A percentile compares a stretch with the other conserved stretches of the same genome.
phyloP scores from a whole-genome alignment of 2,329 filamentous ascomycete species.

The Colletotrichum sp. region DNA sequence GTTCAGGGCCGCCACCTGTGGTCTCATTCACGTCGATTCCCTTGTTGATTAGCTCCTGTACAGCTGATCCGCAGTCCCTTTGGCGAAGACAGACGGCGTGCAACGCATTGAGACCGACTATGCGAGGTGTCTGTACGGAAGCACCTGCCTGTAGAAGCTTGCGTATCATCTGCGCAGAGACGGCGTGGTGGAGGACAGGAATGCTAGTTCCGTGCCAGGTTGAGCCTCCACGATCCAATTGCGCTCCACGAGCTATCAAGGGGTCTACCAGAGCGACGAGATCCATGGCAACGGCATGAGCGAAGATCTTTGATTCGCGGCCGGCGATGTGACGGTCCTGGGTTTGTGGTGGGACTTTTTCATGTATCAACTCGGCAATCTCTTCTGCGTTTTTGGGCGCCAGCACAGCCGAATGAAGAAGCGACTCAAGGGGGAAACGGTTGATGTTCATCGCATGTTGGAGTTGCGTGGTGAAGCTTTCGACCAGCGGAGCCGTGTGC shows the following conservation, averaged over 20 bases:
- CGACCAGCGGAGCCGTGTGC: background rate
- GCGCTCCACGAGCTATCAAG: background rate
- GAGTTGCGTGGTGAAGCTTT: background rate
- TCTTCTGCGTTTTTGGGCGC: background rate
- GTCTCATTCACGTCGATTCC: background rate
- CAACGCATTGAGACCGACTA: background rate
- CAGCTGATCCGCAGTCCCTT: background rate
- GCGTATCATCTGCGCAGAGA: background rate
- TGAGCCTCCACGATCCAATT: background rate
- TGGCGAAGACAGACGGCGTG: constrained; percentile 3
- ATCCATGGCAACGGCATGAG: background rate
- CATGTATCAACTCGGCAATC: background rate
- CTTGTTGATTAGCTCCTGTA: background rate
- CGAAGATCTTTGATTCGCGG: background rate
- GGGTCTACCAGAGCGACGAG: background rate
- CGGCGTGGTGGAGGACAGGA: background rate
- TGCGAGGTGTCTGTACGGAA: background rate
- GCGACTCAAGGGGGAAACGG: background rate
- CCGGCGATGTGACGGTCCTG: background rate
- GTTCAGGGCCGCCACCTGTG: background rate
- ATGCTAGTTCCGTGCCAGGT: background rate
- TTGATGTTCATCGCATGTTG: background rate
- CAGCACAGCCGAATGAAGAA: background rate
- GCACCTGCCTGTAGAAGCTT: background rate
- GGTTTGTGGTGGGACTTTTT: background rate